phyloP scores from a whole-genome alignment of 495 filamentous ascomycete genomes.

The Podospora australis region DNA sequence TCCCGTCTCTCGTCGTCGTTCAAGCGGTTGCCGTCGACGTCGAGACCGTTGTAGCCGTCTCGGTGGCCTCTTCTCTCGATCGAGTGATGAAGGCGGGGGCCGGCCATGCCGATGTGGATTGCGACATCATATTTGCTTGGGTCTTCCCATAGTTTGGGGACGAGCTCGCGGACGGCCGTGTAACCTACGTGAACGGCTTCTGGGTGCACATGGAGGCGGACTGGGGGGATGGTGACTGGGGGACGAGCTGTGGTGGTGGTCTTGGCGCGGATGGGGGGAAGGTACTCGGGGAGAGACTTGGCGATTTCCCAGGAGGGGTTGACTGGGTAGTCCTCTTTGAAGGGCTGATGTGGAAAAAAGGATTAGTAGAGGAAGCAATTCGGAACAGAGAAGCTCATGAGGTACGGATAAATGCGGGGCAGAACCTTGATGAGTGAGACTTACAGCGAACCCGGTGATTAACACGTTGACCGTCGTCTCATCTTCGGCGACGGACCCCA shows the following conservation, averaged over 20 bases:
- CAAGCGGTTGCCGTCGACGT: conserved; percentile 57
- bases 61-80: conserved; percentile 66
- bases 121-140: conserved; percentile 48
- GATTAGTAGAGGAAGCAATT: neutral
- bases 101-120: conserved; percentile 78
- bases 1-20: conserved; percentile 43
- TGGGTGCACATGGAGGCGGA: conserved; percentile 61
- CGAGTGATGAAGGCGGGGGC: conserved; percentile 59
- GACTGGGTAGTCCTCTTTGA: conserved; percentile 53
- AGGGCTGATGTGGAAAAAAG: conserved; percentile 45
- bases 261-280: conserved; percentile 42
- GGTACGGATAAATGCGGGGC: neutral
- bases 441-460: conserved; percentile 68
- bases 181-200: conserved; percentile 65
- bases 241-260: conserved; percentile 1
- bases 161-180: conserved; percentile 48
- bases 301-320: conserved; percentile 72
- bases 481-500: conserved; percentile 33
- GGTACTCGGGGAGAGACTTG: conserved; percentile 39
- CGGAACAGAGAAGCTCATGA: neutral
- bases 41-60: conserved; percentile 65
- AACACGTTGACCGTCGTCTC: conserved; percentile 57
- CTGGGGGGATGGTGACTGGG: conserved; percentile 34
- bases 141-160: conserved; percentile 54
- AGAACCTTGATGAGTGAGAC: conserved; percentile 21